Conservation (phyloP, 1,139 yeast species). For the Eremothecium gossypii region DNA sequence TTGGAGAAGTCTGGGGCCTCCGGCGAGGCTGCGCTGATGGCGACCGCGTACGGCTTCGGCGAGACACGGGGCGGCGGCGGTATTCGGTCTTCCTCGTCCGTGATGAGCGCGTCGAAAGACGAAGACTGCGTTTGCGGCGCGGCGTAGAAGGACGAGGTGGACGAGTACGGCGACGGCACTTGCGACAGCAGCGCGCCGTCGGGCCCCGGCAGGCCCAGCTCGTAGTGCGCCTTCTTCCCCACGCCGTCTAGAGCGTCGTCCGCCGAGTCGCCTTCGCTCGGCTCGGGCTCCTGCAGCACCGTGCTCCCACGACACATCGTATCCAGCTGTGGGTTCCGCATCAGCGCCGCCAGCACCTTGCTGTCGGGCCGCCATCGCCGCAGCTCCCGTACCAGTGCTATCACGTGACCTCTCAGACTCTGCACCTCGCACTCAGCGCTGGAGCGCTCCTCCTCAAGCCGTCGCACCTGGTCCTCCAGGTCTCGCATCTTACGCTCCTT, state of each 20-base stretch:
- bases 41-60: not conserved
- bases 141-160: not conserved
- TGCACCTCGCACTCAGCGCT: conserved; percentile 61
- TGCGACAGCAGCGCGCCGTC: not conserved
- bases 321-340: not conserved
- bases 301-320: not conserved
- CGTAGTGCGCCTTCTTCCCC: too few relatives aligned
- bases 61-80: not conserved
- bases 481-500: conserved; percentile 83
- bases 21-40: not conserved
- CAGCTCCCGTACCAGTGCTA: conserved; percentile 63
- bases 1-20: not conserved
- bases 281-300: not conserved
- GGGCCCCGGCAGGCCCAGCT: too few relatives aligned
- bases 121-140: not conserved
- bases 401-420: conserved; percentile 67
- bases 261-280: too few relatives aligned
- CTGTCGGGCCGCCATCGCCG: conserved; percentile 43
- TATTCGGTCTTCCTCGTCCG: not conserved
- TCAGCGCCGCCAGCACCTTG: not conserved
- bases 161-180: not conserved
- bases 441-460: conserved; percentile 61
- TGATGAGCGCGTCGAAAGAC: not conserved
- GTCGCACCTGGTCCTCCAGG: conserved; percentile 65
- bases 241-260: not conserved